These are phyloP conservation scores for Backusella tarrabulga DNA, from an alignment of 192 early-diverging fungal species.

Conservation along the genomic window DNA sequence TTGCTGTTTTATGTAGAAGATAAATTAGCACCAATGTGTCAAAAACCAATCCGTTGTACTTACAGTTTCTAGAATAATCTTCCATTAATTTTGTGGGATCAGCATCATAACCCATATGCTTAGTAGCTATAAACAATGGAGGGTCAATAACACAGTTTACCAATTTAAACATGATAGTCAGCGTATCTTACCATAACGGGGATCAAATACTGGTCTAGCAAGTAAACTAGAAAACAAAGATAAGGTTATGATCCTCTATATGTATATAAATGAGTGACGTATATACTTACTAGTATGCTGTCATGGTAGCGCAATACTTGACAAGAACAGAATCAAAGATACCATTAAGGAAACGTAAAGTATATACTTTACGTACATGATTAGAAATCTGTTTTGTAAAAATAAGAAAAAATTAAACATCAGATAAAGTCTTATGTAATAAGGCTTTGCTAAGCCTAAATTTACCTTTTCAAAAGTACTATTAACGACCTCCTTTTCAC, in stretches of 20 bases:
- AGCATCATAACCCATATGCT: slow-evolving; percentile 49
- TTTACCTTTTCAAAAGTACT: slow-evolving; percentile 60
- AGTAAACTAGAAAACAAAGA: slow-evolving; percentile 43
- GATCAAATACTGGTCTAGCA: slow-evolving; percentile 60
- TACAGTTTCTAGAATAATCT: slow-evolving; percentile 61
- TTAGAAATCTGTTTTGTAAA: slow-evolving; percentile 36
- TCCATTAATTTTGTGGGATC: slow-evolving; percentile 62
- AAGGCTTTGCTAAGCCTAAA: neutral
- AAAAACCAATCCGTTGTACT: neutral
- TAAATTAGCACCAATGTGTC: neutral
- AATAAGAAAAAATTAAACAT: neutral
- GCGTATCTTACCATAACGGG: slow-evolving; percentile 45
- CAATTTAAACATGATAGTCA: neutral
- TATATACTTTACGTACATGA: slow-evolving; percentile 58
- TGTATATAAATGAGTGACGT: too few species aligned
- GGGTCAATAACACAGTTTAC: neutral
- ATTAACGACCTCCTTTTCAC: slow-evolving; percentile 69
- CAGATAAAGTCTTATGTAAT: neutral
- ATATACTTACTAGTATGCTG: slow-evolving; percentile 58
- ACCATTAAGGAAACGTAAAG: slow-evolving; percentile 59
- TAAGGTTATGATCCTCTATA: neutral
- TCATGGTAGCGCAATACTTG: slow-evolving; percentile 67
- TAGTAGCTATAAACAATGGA: slow-evolving; percentile 41
- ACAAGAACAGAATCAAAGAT: slow-evolving; percentile 64
- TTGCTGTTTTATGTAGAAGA: slow-evolving; percentile 31